These are phyloP conservation scores for Dissophora globulifera DNA, from an alignment of 192 early-diverging fungal species.

Conservation along the genomic window DNA sequence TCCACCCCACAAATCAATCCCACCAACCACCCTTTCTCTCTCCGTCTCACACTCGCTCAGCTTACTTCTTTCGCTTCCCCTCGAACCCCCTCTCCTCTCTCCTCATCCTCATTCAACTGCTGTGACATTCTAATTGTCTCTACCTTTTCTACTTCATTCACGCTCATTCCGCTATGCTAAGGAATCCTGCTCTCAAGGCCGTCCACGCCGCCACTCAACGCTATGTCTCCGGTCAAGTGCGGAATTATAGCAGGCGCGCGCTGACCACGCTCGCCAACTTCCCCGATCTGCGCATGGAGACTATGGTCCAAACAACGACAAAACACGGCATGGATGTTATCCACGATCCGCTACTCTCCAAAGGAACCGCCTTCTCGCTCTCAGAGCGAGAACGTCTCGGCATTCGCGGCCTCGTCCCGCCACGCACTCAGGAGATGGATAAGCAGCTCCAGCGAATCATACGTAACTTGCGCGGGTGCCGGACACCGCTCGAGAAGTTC, in stretches of 20 bases:
- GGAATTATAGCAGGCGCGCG: conserved; percentile 44
- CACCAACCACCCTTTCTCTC: background rate
- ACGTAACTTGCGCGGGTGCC: conserved; percentile 59
- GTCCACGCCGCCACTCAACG: conserved; percentile 40
- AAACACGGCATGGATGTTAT: conserved; percentile 61
- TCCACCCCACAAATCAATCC: no score
- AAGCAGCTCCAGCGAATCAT: conserved; percentile 65
- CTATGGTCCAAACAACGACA: conserved; percentile 51
- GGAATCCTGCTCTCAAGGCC: conserved; percentile 50
- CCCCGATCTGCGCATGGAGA: conserved; percentile 52
- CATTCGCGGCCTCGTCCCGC: conserved; percentile 64
- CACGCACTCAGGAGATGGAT: conserved; percentile 65
- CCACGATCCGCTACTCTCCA: conserved; percentile 64
- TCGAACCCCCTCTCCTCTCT: background rate
- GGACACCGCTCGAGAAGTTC: conserved; percentile 63
- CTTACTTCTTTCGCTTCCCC: background rate
- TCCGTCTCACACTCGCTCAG: background rate
- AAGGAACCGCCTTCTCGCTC: conserved; percentile 64
- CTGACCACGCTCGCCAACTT: conserved; percentile 49
- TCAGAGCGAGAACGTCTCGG: conserved; percentile 63
- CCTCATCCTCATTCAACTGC: no score
- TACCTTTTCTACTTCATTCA: conserved; percentile 1
- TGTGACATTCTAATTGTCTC: background rate
- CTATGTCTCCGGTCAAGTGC: conserved; percentile 28
- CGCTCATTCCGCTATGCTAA: conserved; percentile 29